A percentile compares a stretch with the other conserved stretches of the same genome.
Evolutionary conservation across 73 alveolate species (phyloP).

Genomic region (Vitrella brassicaformis): DNA sequence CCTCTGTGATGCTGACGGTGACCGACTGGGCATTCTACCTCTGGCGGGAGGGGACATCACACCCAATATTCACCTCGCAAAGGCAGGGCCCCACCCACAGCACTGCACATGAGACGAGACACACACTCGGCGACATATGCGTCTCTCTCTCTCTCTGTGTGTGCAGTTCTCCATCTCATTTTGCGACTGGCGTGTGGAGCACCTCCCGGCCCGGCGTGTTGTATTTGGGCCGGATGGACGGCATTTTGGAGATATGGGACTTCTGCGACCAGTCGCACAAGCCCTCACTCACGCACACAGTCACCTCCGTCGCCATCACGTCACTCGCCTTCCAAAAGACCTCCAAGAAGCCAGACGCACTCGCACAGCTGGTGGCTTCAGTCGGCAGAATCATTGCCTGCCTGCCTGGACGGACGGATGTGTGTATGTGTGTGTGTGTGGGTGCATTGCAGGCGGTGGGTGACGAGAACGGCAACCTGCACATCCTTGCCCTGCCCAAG

Average conservation of each 20-base stretch:
- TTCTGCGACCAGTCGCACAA: neutral
- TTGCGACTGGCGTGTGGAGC: too few relatives aligned
- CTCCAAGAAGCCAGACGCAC: too few relatives aligned
- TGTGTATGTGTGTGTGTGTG: neutral
- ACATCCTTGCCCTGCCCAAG: neutral
- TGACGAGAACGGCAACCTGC: neutral
- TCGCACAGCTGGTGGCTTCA: too few relatives aligned
- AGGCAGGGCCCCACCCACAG: too few relatives aligned
- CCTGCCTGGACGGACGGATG: too few relatives aligned
- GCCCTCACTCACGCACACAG: neutral
- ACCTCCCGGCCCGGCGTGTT: too few relatives aligned
- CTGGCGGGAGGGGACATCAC: too few relatives aligned
- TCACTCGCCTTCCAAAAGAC: neutral
- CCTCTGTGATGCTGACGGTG: constrained; percentile 16
- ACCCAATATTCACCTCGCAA: too few relatives aligned
- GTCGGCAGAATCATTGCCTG: too few relatives aligned
- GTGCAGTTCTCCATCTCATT: neutral
- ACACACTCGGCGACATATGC: too few relatives aligned
- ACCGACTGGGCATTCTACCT: constrained; percentile 30
- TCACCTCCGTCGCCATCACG: neutral
- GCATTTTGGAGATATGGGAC: neutral
- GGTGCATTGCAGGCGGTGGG: neutral
- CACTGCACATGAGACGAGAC: too few relatives aligned
- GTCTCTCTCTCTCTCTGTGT: neutral
- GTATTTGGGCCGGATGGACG: neutral